Percentiles rank a stretch among this genome's conserved stretches.
phyloP scores from a whole-genome alignment of 805 yeast genomes.

The Wickerhamomyces kurtzmanii region DNA sequence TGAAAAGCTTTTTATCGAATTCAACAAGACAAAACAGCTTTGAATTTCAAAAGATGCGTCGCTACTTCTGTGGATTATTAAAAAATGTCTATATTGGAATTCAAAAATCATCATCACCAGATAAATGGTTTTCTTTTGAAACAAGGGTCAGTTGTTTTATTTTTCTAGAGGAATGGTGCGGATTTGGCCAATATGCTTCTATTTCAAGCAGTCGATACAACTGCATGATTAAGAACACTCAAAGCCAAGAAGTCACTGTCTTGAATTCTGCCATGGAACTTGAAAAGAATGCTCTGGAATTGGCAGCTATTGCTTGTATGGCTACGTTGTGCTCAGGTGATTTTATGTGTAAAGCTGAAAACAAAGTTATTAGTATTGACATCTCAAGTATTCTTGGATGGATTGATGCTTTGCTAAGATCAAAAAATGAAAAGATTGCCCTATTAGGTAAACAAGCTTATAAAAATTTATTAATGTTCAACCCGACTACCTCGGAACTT shows the following conservation, averaged over 20 bases:
- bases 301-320: constrained; percentile 75
- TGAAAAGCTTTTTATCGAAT: constrained; percentile 47
- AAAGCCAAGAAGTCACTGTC: constrained; percentile 29
- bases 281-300: constrained; percentile 60
- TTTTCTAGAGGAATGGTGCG: constrained; percentile 90
- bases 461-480: constrained; percentile 51
- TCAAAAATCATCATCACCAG: constrained; percentile 30
- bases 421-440: constrained; percentile 46
- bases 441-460: constrained; percentile 65
- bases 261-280: constrained; percentile 72
- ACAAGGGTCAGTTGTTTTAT: constrained; percentile 78
- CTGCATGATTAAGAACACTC: constrained; percentile 36
- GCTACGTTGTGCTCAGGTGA: constrained; percentile 73
- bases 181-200: constrained; percentile 59
- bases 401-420: constrained; percentile 65
- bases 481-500: constrained; percentile 41
- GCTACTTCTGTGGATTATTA: constrained; percentile 76
- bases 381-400: constrained; percentile 60
- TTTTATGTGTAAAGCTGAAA: constrained; percentile 39
- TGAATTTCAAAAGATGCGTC: constrained; percentile 66
- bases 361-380: constrained; percentile 58
- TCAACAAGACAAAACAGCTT: constrained; percentile 53
- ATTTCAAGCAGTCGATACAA: constrained; percentile 60
- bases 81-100: constrained; percentile 62
- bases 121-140: constrained; percentile 72